Evolutionary conservation across 495 filamentous ascomycete species (phyloP), one percentile per base, ranked within the genome.

Genomic region (Opeltia flavorubescens): DNA sequence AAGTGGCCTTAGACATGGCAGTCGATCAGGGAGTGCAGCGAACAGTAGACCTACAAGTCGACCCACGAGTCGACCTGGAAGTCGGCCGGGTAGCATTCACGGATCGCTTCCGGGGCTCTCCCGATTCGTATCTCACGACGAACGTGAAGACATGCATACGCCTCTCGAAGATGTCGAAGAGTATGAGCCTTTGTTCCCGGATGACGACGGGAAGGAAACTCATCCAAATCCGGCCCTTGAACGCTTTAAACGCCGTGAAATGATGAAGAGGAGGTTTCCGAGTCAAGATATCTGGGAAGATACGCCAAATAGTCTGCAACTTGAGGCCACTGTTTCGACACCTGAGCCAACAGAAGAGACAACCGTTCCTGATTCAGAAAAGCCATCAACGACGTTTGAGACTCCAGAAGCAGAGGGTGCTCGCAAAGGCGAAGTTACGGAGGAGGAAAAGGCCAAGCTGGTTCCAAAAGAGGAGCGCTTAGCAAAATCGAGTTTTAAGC

Each of bases 261-360:
- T 78, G 36, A 66, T 75, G 49, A 74, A 76, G 58, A 84, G 85
- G 41, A 76, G 82, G 39, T 98, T 98, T 65, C 91, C 91, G 0
- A 94, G 87, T 60, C 78, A 83, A 52, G 91, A 99, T 59, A 76
- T 95, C 30, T 99, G 91, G 91, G 91, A 99, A 60, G 91, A 99
- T 63, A 83, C 88, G 0, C 91, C 91, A 3, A 84, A 81, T 63
- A 89, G 84, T 65, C 68, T 86, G 39, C 80, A 89, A 54, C 78
- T 86, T 48, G 77, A 84, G 26, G 78, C 91, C 17, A 89, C 82
- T 47, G 89, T 99, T 11, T 80, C 84, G 5, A 87, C 82, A 0
- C 87, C 89, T 2, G 81, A 94, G 47, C 53, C 72, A 6, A 57
- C 65, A 0, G 72, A 74, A 28, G 74, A 64, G 30, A 43, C 55